Conservation (phyloP, 331 rosid genomes). For the Quercus phellos region DNA sequence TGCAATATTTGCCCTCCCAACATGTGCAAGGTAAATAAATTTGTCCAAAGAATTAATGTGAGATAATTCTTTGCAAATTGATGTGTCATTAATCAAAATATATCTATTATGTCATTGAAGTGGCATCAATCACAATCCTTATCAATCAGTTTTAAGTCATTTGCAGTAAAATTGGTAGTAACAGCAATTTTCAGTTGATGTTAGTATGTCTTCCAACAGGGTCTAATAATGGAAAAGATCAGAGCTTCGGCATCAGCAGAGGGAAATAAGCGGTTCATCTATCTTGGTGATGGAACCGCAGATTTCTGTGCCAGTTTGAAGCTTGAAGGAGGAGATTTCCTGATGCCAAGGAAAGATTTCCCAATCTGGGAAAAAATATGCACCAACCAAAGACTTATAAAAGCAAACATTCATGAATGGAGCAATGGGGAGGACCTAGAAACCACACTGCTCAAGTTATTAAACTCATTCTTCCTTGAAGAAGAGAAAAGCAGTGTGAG, state of each 20-base stretch:
- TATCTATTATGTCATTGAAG: not conserved
- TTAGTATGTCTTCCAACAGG: conserved; percentile 15
- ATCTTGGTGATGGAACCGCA: conserved; percentile 48
- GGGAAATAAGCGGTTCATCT: conserved; percentile 28
- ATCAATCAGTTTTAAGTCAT: too few species aligned
- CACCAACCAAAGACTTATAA: conserved; percentile 20
- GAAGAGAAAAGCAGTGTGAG: conserved; percentile 1
- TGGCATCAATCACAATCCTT: not conserved
- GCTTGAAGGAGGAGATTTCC: conserved; percentile 34
- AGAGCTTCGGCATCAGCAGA: conserved; percentile 8
- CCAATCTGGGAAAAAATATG: conserved; percentile 31
- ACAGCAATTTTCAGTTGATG: not conserved
- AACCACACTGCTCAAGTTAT: conserved; percentile 15
- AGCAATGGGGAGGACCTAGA: conserved; percentile 42
- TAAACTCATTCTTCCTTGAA: conserved; percentile 23
- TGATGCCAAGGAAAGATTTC: conserved; percentile 42
- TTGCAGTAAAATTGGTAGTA: too few species aligned
- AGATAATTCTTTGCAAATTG: not conserved
- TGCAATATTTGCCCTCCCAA: conserved; percentile 53
- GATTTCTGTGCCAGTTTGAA: conserved; percentile 45
- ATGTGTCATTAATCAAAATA: not conserved
- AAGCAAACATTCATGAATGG: conserved; percentile 31
- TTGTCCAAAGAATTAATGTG: too few species aligned
- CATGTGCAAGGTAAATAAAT: conserved; percentile 39
- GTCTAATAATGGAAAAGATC: conserved; percentile 33